A percentile compares a stretch with the other conserved stretches of the same genome.
These are phyloP conservation scores for Chrysopogon serrulatus DNA, from an alignment of 176 grass and related monocot species.

Conservation along the genomic window DNA sequence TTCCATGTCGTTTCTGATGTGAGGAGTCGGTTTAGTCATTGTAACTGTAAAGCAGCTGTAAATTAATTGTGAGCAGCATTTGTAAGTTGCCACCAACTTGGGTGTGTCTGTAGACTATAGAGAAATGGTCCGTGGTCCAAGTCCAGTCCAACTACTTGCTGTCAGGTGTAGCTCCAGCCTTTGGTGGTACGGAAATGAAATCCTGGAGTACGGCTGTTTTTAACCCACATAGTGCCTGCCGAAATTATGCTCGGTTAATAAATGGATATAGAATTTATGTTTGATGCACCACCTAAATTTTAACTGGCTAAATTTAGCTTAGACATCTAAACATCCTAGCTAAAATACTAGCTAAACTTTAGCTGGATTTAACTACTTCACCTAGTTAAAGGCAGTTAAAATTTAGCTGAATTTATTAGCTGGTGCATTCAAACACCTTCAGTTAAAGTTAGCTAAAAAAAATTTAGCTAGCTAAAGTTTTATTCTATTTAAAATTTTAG, in stretches of 20 bases:
- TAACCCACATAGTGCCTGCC: neutral
- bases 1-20: slow-evolving; percentile 6
- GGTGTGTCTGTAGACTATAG: neutral
- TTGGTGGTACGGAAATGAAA: neutral
- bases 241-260: neutral
- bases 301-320: too few relatives aligned
- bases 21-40: neutral
- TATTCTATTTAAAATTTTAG: too few relatives aligned
- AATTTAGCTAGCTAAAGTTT: too few relatives aligned
- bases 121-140: neutral
- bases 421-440: too few relatives aligned
- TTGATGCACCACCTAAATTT: too few relatives aligned
- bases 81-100: neutral
- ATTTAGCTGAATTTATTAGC: too few relatives aligned
- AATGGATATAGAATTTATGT: neutral
- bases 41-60: slow-evolving; percentile 31
- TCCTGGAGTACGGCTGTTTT: neutral
- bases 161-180: neutral
- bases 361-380: too few relatives aligned
- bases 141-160: neutral
- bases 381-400: too few relatives aligned
- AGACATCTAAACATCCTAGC: too few relatives aligned
- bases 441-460: too few relatives aligned
- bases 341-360: too few relatives aligned
- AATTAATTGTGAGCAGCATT: slow-evolving; percentile 13